Base-by-base conservation (phyloP, 2,329 filamentous ascomycete species). In the Arthrinium puccinioides region DNA sequence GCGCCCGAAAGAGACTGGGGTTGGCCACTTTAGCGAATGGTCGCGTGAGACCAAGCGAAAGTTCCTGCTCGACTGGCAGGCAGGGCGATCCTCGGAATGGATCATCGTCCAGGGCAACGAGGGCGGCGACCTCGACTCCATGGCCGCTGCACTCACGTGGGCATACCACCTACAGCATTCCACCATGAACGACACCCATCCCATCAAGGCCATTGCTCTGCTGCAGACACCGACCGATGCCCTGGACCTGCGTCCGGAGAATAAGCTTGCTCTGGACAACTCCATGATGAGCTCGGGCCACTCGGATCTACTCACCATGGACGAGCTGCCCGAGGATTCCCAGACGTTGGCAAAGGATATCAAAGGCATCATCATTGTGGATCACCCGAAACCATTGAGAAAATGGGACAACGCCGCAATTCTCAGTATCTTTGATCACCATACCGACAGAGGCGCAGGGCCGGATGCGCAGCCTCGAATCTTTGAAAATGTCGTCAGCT, bases 21-120 rank as follows among this genome's bases (percentile, higher is more conserved):
- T 67, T 10, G 66, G 66, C 21, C 65, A 69, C 51, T 68, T 69
- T 50, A 66, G 62, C 49, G 63, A 69, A 46, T 69, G 66, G 66
- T 64, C 60, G 19, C 63, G 66, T 24, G 59, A 56, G 9, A 67
- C 57, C 14, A 69, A 69, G 52, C 64, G 62, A 29, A 51, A 59
- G 11, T 69, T 69, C 32, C 47, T 68, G 32, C 53, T 67, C 41
- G 66, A 69, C 48, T 69, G 66, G 65, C 66, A 69, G 42, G 58
- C 53, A 5, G 61, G 61, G 10, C 54, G 49, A 38, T 54, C 56
- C 4, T 56, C 57, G 18, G 60, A 69, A 48, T 69, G 66, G 66
- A 61, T 52, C 11, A 52, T 69, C 24, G 66, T 69, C 5, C 54
- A 62, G 48, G 66, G 66, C 40, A 69, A 69, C 44, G 63, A 67